A percentile compares a stretch with the other conserved stretches of the same genome.
Evolutionary conservation across 176 grass and related monocot genomes (phyloP).

Genomic region (Triticum dicoccoides): DNA sequence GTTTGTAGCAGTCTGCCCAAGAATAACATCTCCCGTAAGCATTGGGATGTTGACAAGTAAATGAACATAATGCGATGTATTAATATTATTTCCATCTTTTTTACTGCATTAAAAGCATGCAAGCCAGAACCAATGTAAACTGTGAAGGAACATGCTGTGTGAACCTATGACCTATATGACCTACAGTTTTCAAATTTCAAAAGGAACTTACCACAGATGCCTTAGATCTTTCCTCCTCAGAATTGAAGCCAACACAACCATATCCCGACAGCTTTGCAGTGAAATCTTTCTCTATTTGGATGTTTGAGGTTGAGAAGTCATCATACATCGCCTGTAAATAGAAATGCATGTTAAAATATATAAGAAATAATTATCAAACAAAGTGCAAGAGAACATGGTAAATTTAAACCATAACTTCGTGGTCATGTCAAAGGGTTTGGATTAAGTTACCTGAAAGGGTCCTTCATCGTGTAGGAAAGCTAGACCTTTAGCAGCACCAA

Average conservation of each 20-base stretch:
- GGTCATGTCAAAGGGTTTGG: neutral
- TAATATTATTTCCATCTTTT: neutral
- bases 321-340: constrained; percentile 83
- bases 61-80: neutral
- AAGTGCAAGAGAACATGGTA: neutral
- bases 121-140: constrained; percentile 9
- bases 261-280: constrained; percentile 89
- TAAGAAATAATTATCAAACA: neutral
- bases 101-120: neutral
- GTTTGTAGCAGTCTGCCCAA: constrained; percentile 60
- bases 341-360: neutral
- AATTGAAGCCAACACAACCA: constrained; percentile 70
- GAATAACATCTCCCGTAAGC: constrained; percentile 26
- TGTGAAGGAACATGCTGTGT: neutral
- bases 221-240: constrained; percentile 56
- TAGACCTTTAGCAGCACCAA: constrained; percentile 80
- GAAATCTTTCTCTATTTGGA: constrained; percentile 98
- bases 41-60: neutral
- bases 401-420: neutral
- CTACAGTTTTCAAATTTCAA: neutral
- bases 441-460: constrained; percentile 78
- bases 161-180: neutral
- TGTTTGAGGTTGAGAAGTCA: constrained; percentile 81
- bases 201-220: constrained; percentile 54
- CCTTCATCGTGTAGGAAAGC: constrained; percentile 98